These are phyloP conservation scores for Zygosaccharomyces lentus DNA, from an alignment of 805 yeast species.

Conservation along the genomic window DNA sequence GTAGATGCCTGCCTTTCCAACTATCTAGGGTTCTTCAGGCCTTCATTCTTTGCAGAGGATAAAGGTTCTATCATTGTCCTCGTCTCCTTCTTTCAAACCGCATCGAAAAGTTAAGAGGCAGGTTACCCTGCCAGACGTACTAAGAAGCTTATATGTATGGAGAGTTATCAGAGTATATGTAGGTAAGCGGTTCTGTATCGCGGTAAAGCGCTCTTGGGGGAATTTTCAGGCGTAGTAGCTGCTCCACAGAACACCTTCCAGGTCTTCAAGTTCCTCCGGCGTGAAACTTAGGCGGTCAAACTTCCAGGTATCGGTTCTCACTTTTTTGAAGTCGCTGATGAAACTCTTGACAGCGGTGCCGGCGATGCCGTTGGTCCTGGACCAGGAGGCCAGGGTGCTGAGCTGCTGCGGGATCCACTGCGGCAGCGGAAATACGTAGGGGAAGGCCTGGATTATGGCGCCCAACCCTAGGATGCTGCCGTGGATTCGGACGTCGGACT, in stretches of 20 bases:
- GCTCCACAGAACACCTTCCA: conserved; percentile 92
- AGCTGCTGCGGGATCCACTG: conserved; percentile 77
- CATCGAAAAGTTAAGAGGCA: neutral
- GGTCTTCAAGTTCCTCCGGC: conserved; percentile 75
- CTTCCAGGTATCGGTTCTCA: conserved; percentile 95
- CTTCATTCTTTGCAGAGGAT: neutral
- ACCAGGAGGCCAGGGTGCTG: conserved; percentile 63
- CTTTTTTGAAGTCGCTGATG: conserved; percentile 80
- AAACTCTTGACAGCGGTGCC: conserved; percentile 81
- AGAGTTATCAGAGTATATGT: neutral
- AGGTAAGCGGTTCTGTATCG: neutral
- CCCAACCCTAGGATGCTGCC: conserved; percentile 89
- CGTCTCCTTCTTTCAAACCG: conserved; percentile 1
- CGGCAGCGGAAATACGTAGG: conserved; percentile 90
- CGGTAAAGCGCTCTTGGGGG: no score
- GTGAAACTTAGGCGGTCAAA: conserved; percentile 73
- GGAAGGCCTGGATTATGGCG: conserved; percentile 82
- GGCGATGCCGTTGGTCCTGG: conserved; percentile 69
- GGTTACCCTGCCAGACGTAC: neutral
- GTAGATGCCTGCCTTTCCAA: neutral
- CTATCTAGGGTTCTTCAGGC: neutral
- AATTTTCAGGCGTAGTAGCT: conserved; percentile 70
- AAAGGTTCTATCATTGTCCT: neutral
- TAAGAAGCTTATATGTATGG: neutral
- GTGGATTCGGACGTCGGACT: conserved; percentile 51